A percentile compares a stretch with the other conserved stretches of the same genome.
Evolutionary conservation across 1,284 basidiomycete species (phyloP).

Genomic region (Sanghuangporus weigelae): DNA sequence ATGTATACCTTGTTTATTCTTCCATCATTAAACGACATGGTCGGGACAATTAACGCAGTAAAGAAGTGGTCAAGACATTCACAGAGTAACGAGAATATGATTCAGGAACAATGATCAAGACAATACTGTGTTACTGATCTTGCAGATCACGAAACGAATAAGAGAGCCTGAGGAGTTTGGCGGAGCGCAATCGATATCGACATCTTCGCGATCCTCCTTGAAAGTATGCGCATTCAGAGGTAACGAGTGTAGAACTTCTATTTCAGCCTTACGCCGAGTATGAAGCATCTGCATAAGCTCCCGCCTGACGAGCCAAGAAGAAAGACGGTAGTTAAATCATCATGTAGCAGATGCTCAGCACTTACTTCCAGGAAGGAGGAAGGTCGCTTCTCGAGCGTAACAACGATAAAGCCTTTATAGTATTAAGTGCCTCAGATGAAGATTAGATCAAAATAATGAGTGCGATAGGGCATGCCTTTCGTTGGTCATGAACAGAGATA

Average conservation of each 20-base stretch:
- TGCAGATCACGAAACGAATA: conserved; percentile 4
- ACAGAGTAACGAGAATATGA: neutral
- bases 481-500: conserved; percentile 66
- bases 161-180: conserved; percentile 3
- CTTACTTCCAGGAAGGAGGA: conserved; percentile 70
- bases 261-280: conserved; percentile 81
- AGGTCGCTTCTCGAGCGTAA: conserved; percentile 41
- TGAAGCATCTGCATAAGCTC: conserved; percentile 79
- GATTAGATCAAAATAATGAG: neutral
- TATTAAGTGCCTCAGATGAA: neutral
- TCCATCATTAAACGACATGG: neutral
- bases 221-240: neutral
- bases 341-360: conserved; percentile 9
- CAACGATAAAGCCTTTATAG: conserved; percentile 60
- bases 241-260: conserved; percentile 47
- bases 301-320: conserved; percentile 40
- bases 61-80: neutral
- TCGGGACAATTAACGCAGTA: neutral
- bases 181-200: neutral
- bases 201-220: neutral
- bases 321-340: neutral
- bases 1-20: neutral
- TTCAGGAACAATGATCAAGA: neutral
- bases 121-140: neutral
- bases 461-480: conserved; percentile 45